Percentiles rank a stretch among this genome's conserved stretches.
Evolutionary conservation across 768 basidiomycete species (phyloP).

Genomic region (Leccinum fibrillosum): DNA sequence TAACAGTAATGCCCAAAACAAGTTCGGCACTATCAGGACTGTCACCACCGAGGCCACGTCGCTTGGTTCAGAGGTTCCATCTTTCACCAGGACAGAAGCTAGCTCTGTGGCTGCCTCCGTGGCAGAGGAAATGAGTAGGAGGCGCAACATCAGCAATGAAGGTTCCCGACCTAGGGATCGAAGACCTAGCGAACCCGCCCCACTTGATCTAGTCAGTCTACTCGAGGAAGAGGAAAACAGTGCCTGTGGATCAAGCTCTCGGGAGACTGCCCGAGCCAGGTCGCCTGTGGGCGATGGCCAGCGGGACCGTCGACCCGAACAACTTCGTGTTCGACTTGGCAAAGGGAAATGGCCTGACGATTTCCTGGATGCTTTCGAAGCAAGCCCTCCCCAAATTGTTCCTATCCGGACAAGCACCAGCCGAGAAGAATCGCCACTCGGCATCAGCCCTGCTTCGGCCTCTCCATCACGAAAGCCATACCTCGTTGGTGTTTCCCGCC

Average conservation of each 20-base stretch:
- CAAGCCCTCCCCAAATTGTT: slow-evolving; percentile 28
- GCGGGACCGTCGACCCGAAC: slow-evolving; percentile 28
- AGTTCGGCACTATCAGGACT: slow-evolving; percentile 79
- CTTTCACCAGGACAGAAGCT: slow-evolving; percentile 64
- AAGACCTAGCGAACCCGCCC: slow-evolving; percentile 58
- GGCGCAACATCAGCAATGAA: slow-evolving; percentile 29
- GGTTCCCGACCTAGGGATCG: slow-evolving; percentile 47
- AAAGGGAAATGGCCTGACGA: slow-evolving; percentile 87
- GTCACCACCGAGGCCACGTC: slow-evolving; percentile 80
- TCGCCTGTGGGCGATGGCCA: slow-evolving; percentile 18
- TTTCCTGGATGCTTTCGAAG: slow-evolving; percentile 60
- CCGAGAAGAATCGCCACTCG: slow-evolving; percentile 19
- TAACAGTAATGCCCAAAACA: slow-evolving; percentile 46
- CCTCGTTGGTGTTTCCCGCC: slow-evolving; percentile 42
- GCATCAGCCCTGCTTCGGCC: slow-evolving; percentile 38
- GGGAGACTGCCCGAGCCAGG: slow-evolving; percentile 26
- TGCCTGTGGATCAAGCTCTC: slow-evolving; percentile 48
- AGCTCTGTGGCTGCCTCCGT: slow-evolving; percentile 53
- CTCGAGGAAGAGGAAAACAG: slow-evolving; percentile 63
- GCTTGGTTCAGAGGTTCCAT: slow-evolving; percentile 53
- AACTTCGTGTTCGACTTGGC: slow-evolving; percentile 51
- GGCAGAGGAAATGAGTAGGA: slow-evolving; percentile 38
- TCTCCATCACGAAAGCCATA: slow-evolving; percentile 56
- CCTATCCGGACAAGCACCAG: slow-evolving; percentile 22
- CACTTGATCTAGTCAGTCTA: slow-evolving; percentile 62